phyloP scores from a whole-genome alignment of 345 rosid species.

The Trapa incisa region DNA sequence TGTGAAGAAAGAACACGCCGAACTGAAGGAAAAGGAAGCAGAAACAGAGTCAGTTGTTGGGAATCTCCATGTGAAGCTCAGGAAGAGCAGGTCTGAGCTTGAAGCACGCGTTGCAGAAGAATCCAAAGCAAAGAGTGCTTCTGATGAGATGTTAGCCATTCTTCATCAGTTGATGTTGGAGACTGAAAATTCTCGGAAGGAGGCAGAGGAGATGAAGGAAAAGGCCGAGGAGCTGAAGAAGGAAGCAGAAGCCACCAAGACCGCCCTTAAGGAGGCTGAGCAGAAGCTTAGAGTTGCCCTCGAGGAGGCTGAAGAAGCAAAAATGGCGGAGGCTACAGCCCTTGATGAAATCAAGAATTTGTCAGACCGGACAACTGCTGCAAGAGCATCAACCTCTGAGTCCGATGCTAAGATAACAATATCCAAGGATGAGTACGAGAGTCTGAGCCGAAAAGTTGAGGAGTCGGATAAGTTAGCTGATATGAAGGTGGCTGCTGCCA shows the following conservation, averaged over 20 bases:
- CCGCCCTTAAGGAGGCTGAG: slow-evolving; percentile 59
- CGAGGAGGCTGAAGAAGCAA: slow-evolving; percentile 86
- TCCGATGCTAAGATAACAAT: slow-evolving; percentile 63
- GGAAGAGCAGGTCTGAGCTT: slow-evolving; percentile 63
- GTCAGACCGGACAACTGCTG: slow-evolving; percentile 65
- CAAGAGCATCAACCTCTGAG: slow-evolving; percentile 70
- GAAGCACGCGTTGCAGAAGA: slow-evolving; percentile 54
- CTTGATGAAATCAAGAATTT: slow-evolving; percentile 55
- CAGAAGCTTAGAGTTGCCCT: slow-evolving; percentile 52
- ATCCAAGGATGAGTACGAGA: slow-evolving; percentile 71
- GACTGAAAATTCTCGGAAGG: slow-evolving; percentile 51
- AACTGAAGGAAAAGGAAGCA: slow-evolving; percentile 65
- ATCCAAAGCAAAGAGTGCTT: slow-evolving; percentile 48
- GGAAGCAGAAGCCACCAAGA: slow-evolving; percentile 53
- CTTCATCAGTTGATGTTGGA: slow-evolving; percentile 60
- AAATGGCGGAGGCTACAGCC: slow-evolving; percentile 53
- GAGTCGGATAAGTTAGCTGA: slow-evolving; percentile 64
- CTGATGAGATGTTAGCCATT: slow-evolving; percentile 72
- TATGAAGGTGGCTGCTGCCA: slow-evolving; percentile 90
- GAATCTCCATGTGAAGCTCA: slow-evolving; percentile 66
- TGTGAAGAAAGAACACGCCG: slow-evolving; percentile 61
- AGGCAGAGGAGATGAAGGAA: slow-evolving; percentile 64
- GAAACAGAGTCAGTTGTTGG: slow-evolving; percentile 85
- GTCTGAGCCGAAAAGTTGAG: slow-evolving; percentile 66
- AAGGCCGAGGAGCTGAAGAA: slow-evolving; percentile 53